Evolutionary conservation across 257 asterid genomes (phyloP).

Genomic region (Solanum gandarillasii): DNA sequence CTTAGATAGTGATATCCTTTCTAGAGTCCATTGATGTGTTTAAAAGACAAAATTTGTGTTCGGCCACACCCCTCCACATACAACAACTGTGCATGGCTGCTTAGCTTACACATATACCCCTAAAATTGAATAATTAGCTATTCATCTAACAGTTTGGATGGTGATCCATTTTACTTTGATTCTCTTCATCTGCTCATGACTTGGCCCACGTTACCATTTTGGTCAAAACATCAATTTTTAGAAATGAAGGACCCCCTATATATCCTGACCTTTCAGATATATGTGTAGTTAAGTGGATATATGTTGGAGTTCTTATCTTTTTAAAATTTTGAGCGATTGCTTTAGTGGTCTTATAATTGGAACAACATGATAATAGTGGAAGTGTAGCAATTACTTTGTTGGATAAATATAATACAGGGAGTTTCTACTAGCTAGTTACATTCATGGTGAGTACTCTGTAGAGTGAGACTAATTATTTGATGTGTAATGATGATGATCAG

Average conservation of each 20-base stretch:
- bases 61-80: not conserved
- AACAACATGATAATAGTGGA: not conserved
- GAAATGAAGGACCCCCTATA: not conserved
- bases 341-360: not conserved
- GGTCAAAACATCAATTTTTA: not conserved
- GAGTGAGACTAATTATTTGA: not conserved
- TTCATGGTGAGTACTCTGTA: not conserved
- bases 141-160: not conserved
- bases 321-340: not conserved
- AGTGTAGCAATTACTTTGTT: not conserved
- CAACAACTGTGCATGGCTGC: not conserved
- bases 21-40: not conserved
- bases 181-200: not conserved
- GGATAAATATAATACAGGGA: not conserved
- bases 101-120: not conserved
- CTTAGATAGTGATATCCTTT: conserved; percentile 16
- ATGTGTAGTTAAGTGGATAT: not conserved
- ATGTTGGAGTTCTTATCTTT: not conserved
- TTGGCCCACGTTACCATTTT: not conserved
- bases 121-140: not conserved
- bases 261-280: not conserved
- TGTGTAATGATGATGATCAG: conserved; percentile 1
- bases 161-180: not conserved
- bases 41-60: not conserved
- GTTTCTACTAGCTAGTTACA: not conserved